Base-by-base conservation (phyloP, 2,329 filamentous ascomycete species). In the Aspergillus sp. region DNA sequence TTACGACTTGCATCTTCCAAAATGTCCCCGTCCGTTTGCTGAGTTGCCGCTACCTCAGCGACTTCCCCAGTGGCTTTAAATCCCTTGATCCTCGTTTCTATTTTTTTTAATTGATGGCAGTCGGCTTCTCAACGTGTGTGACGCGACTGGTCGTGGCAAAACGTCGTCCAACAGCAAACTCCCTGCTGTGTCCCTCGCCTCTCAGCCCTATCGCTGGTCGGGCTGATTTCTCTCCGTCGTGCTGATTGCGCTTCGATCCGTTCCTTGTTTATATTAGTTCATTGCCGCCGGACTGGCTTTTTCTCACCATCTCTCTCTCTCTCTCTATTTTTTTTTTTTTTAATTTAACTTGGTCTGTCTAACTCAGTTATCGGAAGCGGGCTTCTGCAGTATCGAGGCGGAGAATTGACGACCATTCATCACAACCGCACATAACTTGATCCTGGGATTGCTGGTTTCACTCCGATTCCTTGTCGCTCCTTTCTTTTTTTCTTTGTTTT, bases 161-260 rank as follows among this genome's bases (percentile, higher is more conserved):
- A 12, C n/a, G 15, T 20, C 17, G 17, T 19, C 15, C 37, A 20
- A 39, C 37, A 19, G 15, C n/a, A 19, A 19, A 39, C 27, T 25
- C 41, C 44, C 17, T 32, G 23, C 19, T 39, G 33, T 37, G 7
- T 15, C n/a, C 33, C 33, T 37, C 33, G 33, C 33, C 33, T 37
- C 33, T 39, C 37, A 39, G 37, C 37, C 37, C 37, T 39, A 39
- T 39, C 17, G 37, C 37, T 19, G 33, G 33, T 35, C 33, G 33
- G 15, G 33, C 15, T 35, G 33, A n/a, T 35, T 35, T 35, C 33
- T 42, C 49, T 45, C 44, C 43, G 46, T 41, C 50, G 53, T 47
- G 51, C 48, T 41, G 49, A 52, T 54, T 51, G 50, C 45, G 51
- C 55, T 49, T 49, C 45, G 33, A 35, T 49, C 43, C 41, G 43